A percentile compares a stretch with the other conserved stretches of the same genome.
phyloP scores from a whole-genome alignment of 768 basidiomycete genomes.

The Cyclocybe aegerita region DNA sequence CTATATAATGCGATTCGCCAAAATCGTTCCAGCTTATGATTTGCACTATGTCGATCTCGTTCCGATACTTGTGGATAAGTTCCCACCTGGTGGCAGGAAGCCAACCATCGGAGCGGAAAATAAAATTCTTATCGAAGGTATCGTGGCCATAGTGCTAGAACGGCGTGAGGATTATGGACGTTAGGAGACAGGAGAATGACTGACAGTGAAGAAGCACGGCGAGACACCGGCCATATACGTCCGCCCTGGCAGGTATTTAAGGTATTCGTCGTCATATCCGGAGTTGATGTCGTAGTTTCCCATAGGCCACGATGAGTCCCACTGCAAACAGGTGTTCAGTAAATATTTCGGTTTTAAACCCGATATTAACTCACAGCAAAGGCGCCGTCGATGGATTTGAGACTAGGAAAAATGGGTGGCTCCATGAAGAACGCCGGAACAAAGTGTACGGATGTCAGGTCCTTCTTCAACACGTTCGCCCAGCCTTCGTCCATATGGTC shows the following conservation, averaged over 20 bases:
- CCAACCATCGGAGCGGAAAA: constrained; percentile 59
- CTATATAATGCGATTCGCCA: constrained; percentile 75
- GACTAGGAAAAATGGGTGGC: constrained; percentile 34
- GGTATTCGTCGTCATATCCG: constrained; percentile 28
- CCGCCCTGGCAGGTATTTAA: constrained; percentile 24
- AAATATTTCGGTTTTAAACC: background rate
- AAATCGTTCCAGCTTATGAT: constrained; percentile 71
- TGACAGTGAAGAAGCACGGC: constrained; percentile 66
- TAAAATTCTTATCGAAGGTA: constrained; percentile 59
- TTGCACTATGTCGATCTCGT: constrained; percentile 40
- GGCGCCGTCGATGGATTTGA: constrained; percentile 49
- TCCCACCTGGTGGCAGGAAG: constrained; percentile 60
- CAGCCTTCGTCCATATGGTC: constrained; percentile 41
- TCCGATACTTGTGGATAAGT: constrained; percentile 45
- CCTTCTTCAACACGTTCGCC: constrained; percentile 30
- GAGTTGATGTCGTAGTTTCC: constrained; percentile 30
- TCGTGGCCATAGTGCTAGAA: constrained; percentile 47
- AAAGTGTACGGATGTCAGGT: constrained; percentile 41
- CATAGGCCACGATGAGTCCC: constrained; percentile 54
- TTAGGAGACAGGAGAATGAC: background rate
- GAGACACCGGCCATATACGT: constrained; percentile 48
- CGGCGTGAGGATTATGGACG: background rate
- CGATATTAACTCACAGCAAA: constrained; percentile 36
- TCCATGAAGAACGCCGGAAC: constrained; percentile 61
- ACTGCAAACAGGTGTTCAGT: constrained; percentile 27